Evolutionary conservation across 2,329 filamentous ascomycete species (phyloP).

Genomic region (Beauveria scarabaeidicola): DNA sequence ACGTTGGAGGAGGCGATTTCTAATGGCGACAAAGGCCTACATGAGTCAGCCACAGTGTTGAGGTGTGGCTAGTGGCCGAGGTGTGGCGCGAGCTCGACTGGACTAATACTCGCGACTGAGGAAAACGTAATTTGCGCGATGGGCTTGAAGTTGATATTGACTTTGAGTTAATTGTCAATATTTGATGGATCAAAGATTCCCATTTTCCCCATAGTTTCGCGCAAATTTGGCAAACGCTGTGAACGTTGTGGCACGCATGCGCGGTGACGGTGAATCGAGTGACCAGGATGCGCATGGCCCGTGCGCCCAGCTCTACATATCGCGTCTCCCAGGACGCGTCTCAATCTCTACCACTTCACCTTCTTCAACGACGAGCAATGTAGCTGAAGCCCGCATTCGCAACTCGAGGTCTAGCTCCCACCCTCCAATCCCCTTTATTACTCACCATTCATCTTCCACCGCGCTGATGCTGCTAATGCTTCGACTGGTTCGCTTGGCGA

Average conservation of each 20-base stretch:
- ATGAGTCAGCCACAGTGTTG: neutral
- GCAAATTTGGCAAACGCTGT: neutral
- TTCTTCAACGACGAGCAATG: slow-evolving; percentile 1
- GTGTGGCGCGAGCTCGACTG: neutral
- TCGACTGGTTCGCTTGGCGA: neutral
- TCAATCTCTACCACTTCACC: neutral
- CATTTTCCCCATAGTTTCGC: neutral
- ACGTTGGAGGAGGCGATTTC: neutral
- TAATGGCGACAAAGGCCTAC: neutral
- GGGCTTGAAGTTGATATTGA: too few relatives aligned
- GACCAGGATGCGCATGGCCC: neutral
- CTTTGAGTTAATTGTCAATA: too few relatives aligned
- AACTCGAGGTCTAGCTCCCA: neutral
- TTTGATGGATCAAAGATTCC: too few relatives aligned
- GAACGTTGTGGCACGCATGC: too few relatives aligned
- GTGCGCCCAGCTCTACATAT: slow-evolving; percentile 2
- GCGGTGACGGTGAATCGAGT: neutral
- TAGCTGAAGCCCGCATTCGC: neutral
- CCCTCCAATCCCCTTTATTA: neutral
- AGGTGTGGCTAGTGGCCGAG: neutral
- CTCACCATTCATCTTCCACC: slow-evolving; percentile 11
- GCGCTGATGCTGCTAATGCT: slow-evolving; percentile 5
- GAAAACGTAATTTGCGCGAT: too few relatives aligned
- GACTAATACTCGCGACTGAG: neutral
- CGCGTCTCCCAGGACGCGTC: slow-evolving; percentile 8